These are phyloP conservation scores for Rubia yunnanensis DNA, from an alignment of 257 asterid genomes.

Conservation along the genomic window DNA sequence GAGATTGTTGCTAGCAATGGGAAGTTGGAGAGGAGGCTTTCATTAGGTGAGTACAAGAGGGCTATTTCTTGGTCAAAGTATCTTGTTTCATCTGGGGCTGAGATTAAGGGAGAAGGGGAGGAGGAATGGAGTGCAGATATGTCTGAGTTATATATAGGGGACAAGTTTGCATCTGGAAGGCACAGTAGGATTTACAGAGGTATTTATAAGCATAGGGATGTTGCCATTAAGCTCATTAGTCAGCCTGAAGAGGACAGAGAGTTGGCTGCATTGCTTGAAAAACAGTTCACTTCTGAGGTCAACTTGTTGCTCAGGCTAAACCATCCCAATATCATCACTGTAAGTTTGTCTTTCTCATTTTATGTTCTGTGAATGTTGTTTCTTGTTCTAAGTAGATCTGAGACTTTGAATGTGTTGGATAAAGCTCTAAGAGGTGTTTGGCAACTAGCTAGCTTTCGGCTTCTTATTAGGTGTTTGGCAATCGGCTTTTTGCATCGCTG, in stretches of 20 bases:
- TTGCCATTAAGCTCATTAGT: conserved; percentile 88
- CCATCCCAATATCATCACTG: conserved; percentile 91
- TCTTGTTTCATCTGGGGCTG: conserved; percentile 77
- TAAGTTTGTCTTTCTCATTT: conserved; percentile 23
- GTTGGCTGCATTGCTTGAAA: conserved; percentile 81
- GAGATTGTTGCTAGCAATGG: conserved; percentile 59
- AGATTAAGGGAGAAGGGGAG: conserved; percentile 61
- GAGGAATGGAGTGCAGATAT: conserved; percentile 97
- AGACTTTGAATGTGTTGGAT: neutral
- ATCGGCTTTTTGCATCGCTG: no score
- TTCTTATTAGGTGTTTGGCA: no score
- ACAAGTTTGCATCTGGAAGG: conserved; percentile 84
- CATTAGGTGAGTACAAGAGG: conserved; percentile 81
- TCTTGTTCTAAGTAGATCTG: neutral
- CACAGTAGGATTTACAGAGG: conserved; percentile 96
- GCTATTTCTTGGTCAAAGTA: conserved; percentile 96
- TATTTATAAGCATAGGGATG: conserved; percentile 73
- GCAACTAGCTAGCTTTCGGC: no score
- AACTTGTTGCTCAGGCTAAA: conserved; percentile 65
- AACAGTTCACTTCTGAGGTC: conserved; percentile 83
- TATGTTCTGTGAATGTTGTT: neutral
- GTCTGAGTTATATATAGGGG: conserved; percentile 88
- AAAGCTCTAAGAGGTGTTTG: no score
- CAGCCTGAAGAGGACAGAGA: conserved; percentile 96
- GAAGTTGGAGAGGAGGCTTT: conserved; percentile 82